These are phyloP conservation scores for Larix sibirica DNA, from an alignment of 83 land plant species.

Conservation along the genomic window DNA sequence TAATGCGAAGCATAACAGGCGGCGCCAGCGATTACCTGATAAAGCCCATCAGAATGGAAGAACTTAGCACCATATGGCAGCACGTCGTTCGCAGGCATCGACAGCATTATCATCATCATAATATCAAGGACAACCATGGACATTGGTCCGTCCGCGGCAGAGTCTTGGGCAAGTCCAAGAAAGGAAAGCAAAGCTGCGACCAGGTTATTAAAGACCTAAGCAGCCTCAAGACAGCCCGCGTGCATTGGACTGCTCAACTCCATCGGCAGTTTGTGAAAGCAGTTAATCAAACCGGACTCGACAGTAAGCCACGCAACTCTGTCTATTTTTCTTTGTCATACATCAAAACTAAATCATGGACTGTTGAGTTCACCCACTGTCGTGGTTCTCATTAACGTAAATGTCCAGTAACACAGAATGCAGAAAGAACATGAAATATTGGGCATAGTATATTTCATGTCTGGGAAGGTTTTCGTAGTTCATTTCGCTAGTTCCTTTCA, in stretches of 20 bases:
- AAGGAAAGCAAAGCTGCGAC: background rate
- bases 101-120: background rate
- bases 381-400: too few relatives aligned
- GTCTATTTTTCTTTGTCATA: too few relatives aligned
- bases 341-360: too few relatives aligned
- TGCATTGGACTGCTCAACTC: conserved; percentile 75
- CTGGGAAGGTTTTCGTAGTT: too few relatives aligned
- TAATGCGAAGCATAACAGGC: conserved; percentile 78
- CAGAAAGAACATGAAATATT: too few relatives aligned
- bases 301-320: conserved; percentile 40
- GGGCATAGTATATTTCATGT: too few relatives aligned
- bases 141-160: conserved; percentile 27
- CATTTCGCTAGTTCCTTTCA: too few relatives aligned
- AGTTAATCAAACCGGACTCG: conserved; percentile 71
- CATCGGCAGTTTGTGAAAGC: conserved; percentile 80
- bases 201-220: conserved; percentile 28
- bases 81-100: conserved; percentile 57
- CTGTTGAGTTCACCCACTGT: too few relatives aligned
- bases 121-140: conserved; percentile 30
- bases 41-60: conserved; percentile 85
- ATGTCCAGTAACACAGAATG: too few relatives aligned
- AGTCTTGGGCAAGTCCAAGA: conserved; percentile 20
- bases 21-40: conserved; percentile 87
- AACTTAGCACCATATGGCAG: conserved; percentile 83
- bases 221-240: conserved; percentile 61